A percentile compares a stretch with the other conserved stretches of the same genome.
Conservation (phyloP, 2,329 filamentous ascomycete genomes). For the Drechslera avenae region DNA sequence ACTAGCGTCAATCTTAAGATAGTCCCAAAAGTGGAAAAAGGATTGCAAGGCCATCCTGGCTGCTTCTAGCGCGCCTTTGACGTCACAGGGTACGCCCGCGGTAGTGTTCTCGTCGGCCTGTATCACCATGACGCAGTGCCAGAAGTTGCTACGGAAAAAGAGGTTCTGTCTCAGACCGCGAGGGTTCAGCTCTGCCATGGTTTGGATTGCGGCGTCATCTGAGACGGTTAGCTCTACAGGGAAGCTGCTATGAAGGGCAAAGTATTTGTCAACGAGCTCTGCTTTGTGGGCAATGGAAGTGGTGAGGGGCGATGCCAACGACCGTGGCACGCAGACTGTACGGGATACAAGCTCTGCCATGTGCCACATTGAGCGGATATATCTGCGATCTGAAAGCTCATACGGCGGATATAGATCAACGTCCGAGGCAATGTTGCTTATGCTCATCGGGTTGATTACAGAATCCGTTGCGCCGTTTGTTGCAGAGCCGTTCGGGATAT, state of each 20-base stretch:
- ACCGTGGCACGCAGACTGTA: constrained; percentile 74
- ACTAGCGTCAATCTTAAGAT: constrained; percentile 72
- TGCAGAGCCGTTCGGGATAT: constrained; percentile 66
- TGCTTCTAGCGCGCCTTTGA: constrained; percentile 72
- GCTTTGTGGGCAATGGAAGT: constrained; percentile 71
- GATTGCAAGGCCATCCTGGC: constrained; percentile 75
- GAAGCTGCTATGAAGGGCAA: constrained; percentile 73
- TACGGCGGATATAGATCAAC: constrained; percentile 48
- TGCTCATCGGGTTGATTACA: constrained; percentile 59
- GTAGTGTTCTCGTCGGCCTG: constrained; percentile 71
- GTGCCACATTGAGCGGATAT: constrained; percentile 78
- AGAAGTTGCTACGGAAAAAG: constrained; percentile 81
- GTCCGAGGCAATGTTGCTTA: constrained; percentile 54
- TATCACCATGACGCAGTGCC: constrained; percentile 80
- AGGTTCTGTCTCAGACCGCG: constrained; percentile 74
- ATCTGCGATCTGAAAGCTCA: constrained; percentile 52
- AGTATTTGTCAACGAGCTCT: constrained; percentile 71
- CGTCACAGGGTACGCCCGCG: constrained; percentile 59
- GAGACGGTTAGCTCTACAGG: constrained; percentile 72
- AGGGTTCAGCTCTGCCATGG: constrained; percentile 64
- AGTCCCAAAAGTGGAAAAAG: constrained; percentile 73
- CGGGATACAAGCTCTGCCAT: constrained; percentile 79
- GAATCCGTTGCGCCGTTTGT: constrained; percentile 45
- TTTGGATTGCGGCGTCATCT: constrained; percentile 64
- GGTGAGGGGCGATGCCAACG: constrained; percentile 73